Evolutionary conservation across 179 eudicot species (phyloP).

Genomic region (Carnegiea gigantea): DNA sequence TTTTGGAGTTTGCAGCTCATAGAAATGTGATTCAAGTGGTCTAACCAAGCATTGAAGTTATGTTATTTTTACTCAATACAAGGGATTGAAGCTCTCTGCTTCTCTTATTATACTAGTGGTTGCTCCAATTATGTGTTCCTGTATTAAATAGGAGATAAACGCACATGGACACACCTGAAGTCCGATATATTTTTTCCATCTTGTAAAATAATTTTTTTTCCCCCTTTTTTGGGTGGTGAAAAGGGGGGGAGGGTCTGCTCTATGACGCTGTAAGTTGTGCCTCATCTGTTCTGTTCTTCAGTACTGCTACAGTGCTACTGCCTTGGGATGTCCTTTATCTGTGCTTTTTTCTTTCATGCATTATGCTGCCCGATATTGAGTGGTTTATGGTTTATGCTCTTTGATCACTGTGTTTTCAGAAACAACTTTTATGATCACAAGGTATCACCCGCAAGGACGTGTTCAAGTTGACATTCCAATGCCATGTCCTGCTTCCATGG

Average conservation of each 20-base stretch:
- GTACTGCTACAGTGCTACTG: too few species aligned
- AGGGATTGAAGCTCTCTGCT: too few species aligned
- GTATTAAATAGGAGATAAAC: too few species aligned
- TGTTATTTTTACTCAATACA: too few species aligned
- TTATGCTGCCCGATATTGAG: background rate
- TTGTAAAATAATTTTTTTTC: too few species aligned
- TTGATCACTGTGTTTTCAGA: background rate
- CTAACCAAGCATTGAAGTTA: background rate
- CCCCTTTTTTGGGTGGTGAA: too few species aligned
- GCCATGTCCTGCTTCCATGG: too few species aligned
- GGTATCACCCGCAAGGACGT: background rate
- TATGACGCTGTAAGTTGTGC: background rate
- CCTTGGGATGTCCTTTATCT: background rate
- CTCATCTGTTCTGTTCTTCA: too few species aligned
- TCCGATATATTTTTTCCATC: background rate
- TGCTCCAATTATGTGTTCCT: too few species aligned
- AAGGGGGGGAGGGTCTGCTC: background rate
- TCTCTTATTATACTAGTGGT: too few species aligned
- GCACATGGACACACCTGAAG: background rate
- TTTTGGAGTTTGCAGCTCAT: background rate
- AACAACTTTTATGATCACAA: background rate
- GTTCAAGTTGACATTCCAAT: background rate
- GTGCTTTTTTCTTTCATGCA: background rate
- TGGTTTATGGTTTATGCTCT: background rate
- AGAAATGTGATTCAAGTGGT: background rate